Conservation (phyloP, 257 asterid genomes). For the Solanum verrucosum region DNA sequence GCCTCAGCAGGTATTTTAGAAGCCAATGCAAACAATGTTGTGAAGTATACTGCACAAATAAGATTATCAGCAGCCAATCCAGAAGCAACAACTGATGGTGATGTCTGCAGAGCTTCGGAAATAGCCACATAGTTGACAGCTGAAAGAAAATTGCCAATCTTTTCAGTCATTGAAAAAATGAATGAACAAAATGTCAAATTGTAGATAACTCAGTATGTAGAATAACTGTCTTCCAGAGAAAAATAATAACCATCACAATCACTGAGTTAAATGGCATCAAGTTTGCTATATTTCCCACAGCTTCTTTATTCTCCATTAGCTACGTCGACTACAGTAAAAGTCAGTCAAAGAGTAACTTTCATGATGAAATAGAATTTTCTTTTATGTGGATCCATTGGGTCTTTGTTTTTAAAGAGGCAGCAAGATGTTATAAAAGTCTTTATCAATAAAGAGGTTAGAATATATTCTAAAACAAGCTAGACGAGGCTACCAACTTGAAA, state of each 20-base stretch:
- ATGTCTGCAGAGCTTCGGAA: constrained; percentile 71
- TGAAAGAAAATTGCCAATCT: constrained; percentile 11
- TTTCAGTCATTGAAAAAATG: background rate
- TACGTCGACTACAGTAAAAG: background rate
- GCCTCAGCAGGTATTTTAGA: constrained; percentile 75
- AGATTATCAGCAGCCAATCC: constrained; percentile 97
- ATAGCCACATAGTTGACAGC: constrained; percentile 98
- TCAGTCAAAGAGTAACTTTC: background rate
- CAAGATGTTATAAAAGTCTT: background rate
- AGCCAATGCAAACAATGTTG: constrained; percentile 76
- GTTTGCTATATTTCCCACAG: background rate
- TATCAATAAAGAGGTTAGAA: background rate
- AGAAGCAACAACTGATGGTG: constrained; percentile 88
- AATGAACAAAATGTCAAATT: background rate
- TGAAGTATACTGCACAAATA: constrained; percentile 80
- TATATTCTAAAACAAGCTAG: background rate
- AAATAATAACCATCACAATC: background rate
- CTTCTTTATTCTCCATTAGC: background rate
- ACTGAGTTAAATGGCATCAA: background rate
- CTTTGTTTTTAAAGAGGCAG: background rate
- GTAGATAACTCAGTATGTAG: background rate
- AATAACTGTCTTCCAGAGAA: background rate
- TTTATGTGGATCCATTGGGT: background rate
- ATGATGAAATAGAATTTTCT: background rate
- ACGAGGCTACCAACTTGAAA: background rate